phyloP scores from a whole-genome alignment of 2,329 filamentous ascomycete genomes.

The Byssothecium circinans region DNA sequence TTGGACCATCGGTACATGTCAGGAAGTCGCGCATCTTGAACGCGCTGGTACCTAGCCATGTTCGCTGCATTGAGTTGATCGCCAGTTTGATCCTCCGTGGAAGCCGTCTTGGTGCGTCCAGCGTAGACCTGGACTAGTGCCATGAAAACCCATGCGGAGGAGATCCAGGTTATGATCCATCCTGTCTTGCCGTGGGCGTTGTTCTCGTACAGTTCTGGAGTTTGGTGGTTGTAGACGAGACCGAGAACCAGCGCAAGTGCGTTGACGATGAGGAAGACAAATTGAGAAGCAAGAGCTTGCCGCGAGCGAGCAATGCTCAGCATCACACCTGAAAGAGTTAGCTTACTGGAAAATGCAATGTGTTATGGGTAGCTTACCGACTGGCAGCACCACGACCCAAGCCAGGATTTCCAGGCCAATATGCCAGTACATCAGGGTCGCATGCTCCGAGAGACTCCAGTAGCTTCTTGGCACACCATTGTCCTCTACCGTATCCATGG shows the following conservation, averaged over 20 bases:
- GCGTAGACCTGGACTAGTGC: conserved; percentile 65
- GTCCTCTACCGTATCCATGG: conserved; percentile 15
- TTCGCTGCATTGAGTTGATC: conserved; percentile 38
- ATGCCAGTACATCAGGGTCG: conserved; percentile 66
- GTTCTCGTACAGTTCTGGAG: conserved; percentile 81
- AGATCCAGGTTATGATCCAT: conserved; percentile 77
- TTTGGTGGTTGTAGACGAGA: conserved; percentile 70
- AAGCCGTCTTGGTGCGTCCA: conserved; percentile 45
- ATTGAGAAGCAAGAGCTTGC: conserved; percentile 69
- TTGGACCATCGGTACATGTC: conserved; percentile 43
- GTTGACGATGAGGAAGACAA: conserved; percentile 53
- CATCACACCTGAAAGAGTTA: conserved; percentile 68
- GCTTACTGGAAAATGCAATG: conserved; percentile 13
- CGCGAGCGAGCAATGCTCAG: conserved; percentile 80
- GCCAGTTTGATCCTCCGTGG: conserved; percentile 18
- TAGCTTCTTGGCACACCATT: conserved; percentile 53
- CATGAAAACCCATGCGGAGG: conserved; percentile 70
- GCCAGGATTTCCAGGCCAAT: conserved; percentile 69
- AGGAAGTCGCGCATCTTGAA: conserved; percentile 33
- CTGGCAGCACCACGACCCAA: conserved; percentile 73
- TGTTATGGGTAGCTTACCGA: conserved; percentile 58
- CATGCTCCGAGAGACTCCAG: conserved; percentile 59
- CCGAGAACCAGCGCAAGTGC: conserved; percentile 45
- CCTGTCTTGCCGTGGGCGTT: conserved; percentile 89
- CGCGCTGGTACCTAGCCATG: conserved; percentile 44